Evolutionary conservation across 2,329 filamentous ascomycete species (phyloP).

Genomic region (Elsinoe ampelina): DNA sequence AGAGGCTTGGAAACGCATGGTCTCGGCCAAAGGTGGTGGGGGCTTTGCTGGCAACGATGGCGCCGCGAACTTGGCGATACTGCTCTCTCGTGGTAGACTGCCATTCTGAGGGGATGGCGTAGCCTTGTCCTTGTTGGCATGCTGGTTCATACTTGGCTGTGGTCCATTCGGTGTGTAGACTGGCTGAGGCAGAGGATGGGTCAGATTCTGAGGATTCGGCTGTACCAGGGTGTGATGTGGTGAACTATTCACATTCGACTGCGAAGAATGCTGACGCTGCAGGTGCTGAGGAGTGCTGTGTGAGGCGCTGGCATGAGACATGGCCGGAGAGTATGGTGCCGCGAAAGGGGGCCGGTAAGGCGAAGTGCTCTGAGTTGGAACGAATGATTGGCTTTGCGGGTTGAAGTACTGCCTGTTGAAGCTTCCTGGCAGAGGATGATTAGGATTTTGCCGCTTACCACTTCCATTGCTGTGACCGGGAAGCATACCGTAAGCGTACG

Average conservation of each 20-base stretch:
- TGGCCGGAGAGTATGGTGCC: constrained; percentile 10
- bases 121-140: constrained; percentile 3
- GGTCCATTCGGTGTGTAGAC: constrained; percentile 28
- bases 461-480: constrained; percentile 12
- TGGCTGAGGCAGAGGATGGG: constrained; percentile 30
- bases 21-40: constrained; percentile 34
- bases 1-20: constrained; percentile 14
- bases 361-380: constrained; percentile 44
- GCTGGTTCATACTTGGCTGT: constrained; percentile 18
- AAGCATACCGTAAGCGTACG: constrained; percentile 57
- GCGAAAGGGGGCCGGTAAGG: not conserved
- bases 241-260: constrained; percentile 23
- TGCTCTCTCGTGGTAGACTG: constrained; percentile 28
- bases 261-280: constrained; percentile 26
- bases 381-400: constrained; percentile 85
- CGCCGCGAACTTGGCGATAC: constrained; percentile 48
- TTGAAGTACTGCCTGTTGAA: constrained; percentile 83
- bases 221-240: constrained; percentile 15
- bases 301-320: constrained; percentile 7
- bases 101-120: constrained; percentile 11
- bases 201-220: constrained; percentile 22
- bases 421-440: constrained; percentile 77
- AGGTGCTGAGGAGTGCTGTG: constrained; percentile 18
- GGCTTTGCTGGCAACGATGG: constrained; percentile 47
- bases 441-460: constrained; percentile 42